These are phyloP conservation scores for Tetradesmus obliquus DNA, from an alignment of 139 green algal species.

Conservation along the genomic window DNA sequence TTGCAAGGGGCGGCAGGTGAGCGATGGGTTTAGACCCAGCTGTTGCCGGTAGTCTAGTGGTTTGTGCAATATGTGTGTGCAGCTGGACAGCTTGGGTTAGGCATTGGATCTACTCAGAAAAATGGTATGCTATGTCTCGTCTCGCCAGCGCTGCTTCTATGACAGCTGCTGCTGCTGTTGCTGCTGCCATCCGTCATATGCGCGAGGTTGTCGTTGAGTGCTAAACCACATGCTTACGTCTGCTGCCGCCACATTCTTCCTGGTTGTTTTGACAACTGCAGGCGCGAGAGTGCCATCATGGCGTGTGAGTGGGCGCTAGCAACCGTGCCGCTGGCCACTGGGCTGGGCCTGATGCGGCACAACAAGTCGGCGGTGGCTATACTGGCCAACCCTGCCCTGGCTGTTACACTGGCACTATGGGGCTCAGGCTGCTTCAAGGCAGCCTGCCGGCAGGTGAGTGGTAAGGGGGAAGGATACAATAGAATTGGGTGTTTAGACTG, in stretches of 20 bases:
- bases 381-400: neutral
- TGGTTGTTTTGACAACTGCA: neutral
- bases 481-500: too few species aligned
- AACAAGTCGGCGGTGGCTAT: neutral
- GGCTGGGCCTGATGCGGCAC: neutral
- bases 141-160: neutral
- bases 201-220: too few species aligned
- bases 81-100: too few species aligned
- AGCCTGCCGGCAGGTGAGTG: neutral
- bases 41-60: too few species aligned
- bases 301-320: neutral
- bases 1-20: constrained; percentile 4
- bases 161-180: neutral
- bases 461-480: too few species aligned
- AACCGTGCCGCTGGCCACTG: neutral
- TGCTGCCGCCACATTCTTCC: too few species aligned
- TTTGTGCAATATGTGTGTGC: too few species aligned
- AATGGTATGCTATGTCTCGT: neutral
- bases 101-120: neutral
- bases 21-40: neutral
- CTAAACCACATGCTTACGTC: too few species aligned
- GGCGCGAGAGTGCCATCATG: neutral
- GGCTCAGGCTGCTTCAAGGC: neutral
- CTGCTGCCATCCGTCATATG: neutral
- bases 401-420: neutral